Conservation (phyloP, 192 early-diverging fungal genomes). For the Gryganskiella cystojenkinii region DNA sequence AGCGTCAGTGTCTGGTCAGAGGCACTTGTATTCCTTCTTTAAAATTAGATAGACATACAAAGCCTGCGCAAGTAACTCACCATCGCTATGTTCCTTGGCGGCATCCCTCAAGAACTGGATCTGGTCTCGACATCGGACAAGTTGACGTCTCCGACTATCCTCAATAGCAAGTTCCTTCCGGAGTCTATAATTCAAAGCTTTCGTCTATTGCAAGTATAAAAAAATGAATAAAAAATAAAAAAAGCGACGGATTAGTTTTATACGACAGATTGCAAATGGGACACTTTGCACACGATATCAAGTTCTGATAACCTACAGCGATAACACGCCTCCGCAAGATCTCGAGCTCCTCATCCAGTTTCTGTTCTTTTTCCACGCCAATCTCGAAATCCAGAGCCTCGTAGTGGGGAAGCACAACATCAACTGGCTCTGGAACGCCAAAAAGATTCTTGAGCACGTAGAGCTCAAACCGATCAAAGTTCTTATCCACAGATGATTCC, state of each 20-base stretch:
- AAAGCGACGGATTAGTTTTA: not conserved
- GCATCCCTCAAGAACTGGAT: conserved; percentile 44
- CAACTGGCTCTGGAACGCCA: conserved; percentile 66
- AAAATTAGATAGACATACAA: not conserved
- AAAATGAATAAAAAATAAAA: not conserved
- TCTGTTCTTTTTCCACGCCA: conserved; percentile 31
- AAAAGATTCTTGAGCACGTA: conserved; percentile 83
- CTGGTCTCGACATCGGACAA: conserved; percentile 39
- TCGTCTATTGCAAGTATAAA: conserved; percentile 34
- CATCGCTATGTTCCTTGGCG: conserved; percentile 27
- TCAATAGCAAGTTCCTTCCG: conserved; percentile 39
- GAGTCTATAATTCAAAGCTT: conserved; percentile 52
- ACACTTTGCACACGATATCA: not conserved
- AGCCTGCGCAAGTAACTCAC: not conserved
- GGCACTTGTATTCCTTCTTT: not conserved
- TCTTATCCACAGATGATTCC: conserved; percentile 81
- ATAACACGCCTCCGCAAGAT: conserved; percentile 53
- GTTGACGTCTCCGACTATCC: conserved; percentile 21
- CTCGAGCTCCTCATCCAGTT: conserved; percentile 55
- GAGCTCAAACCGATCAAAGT: conserved; percentile 87
- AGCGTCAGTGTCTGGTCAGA: not conserved
- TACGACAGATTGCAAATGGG: not conserved
- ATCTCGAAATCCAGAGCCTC: conserved; percentile 57
- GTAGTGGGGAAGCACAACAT: conserved; percentile 64
- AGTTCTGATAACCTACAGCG: conserved; percentile 31